Evolutionary conservation across 306 rosid species (phyloP).

Genomic region (Luffa acutangula): DNA sequence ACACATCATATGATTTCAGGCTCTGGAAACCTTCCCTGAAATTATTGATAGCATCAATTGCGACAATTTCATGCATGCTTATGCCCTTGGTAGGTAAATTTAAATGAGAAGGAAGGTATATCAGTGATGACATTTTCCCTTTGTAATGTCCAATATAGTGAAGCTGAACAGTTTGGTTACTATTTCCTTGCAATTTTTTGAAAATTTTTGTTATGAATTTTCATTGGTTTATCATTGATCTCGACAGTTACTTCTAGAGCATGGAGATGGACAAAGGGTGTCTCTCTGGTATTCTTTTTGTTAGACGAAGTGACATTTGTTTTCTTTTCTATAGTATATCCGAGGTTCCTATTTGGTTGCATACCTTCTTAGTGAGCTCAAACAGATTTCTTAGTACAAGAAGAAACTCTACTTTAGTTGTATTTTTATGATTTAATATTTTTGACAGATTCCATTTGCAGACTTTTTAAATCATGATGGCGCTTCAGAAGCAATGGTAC

Average conservation of each 20-base stretch:
- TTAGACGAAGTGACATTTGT: neutral
- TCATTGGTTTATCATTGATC: slow-evolving; percentile 18
- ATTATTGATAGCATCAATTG: slow-evolving; percentile 28
- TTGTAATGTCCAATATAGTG: neutral
- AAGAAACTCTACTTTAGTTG: neutral
- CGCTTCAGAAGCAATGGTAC: slow-evolving; percentile 49
- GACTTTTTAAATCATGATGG: slow-evolving; percentile 79
- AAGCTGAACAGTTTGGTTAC: neutral
- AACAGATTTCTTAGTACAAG: neutral
- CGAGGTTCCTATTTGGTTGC: slow-evolving; percentile 7
- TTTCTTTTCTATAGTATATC: neutral
- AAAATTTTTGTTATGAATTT: neutral
- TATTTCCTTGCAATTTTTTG: neutral
- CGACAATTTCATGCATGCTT: slow-evolving; percentile 53
- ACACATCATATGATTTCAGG: slow-evolving; percentile 33
- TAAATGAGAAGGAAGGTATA: neutral
- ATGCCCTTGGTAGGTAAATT: slow-evolving; percentile 46
- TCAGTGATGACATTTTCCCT: neutral
- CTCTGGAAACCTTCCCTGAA: slow-evolving; percentile 22
- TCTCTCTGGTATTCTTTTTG: slow-evolving; percentile 53
- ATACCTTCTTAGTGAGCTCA: neutral
- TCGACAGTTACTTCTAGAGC: slow-evolving; percentile 82
- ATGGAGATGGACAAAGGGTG: slow-evolving; percentile 67
- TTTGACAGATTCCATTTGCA: slow-evolving; percentile 77
- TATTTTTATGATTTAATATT: slow-evolving; percentile 9